Base-by-base conservation (phyloP, 768 basidiomycete species). In the Nidularia sp. region DNA sequence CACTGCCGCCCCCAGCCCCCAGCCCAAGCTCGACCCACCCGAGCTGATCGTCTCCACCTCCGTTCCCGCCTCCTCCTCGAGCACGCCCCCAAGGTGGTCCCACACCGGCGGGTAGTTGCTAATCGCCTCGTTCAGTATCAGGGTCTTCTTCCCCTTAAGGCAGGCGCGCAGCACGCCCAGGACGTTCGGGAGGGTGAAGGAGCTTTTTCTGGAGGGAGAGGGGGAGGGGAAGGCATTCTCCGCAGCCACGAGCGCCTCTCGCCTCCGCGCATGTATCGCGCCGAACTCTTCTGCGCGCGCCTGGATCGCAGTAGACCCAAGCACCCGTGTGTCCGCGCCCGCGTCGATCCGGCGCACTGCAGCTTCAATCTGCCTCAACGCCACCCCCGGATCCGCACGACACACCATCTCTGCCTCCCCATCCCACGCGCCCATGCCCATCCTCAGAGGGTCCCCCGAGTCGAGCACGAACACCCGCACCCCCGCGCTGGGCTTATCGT, bases 21-120 rank as follows among this genome's bases (percentile, higher is more conserved):
- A 89, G 0, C 87, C 88, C 34, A 90, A 71, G 6, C 83, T 80
- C 0, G 83, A 80, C 4, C 81, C 86, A 2, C 86, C 86, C 8
- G 81, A 84, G 9, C 74, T 62, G 10, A 86, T 54, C 0, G 81
- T 85, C 42, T 82, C 86, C 2, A 88, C 66, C 2, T 75, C 77
- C 83, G 84, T 88, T 0, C 87, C 88, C 34, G 89, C 70, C 6
- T 83, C 80, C 0, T 83, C 80, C 4, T 73, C 62, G 10, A 86
- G 53, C 46, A 84, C 64, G 46, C 69, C 72, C 1, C 83, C 84
- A 60, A 88, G 65, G 60, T 88, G 85, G 34, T 71, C 62, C 83
- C 84, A 88, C 0, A 80, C 74, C 1, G 63, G 34, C 1, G 74
- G 68, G 55, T 72, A 82, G 58, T 79, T 85, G 57, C 78, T 81